A percentile compares a stretch with the other conserved stretches of the same genome.
Conservation (phyloP, 352 stramenopile genomes). For the Elongisporangium senticosum region DNA sequence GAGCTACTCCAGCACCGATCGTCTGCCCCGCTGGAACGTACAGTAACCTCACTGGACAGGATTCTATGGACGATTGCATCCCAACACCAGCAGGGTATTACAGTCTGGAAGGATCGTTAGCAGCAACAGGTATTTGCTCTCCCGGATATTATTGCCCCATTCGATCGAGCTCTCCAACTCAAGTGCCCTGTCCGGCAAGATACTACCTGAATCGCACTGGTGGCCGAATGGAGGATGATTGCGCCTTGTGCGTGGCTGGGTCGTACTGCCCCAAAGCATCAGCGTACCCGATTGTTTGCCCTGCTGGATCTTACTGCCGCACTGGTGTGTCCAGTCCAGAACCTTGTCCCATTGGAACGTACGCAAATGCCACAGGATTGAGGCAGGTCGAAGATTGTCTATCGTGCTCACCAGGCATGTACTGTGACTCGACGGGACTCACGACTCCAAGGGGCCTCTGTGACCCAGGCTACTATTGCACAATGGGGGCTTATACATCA, state of each 20-base stretch:
- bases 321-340: slow-evolving; percentile 69
- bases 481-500: slow-evolving; percentile 82
- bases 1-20: slow-evolving; percentile 49
- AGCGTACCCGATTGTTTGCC: slow-evolving; percentile 60
- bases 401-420: slow-evolving; percentile 85
- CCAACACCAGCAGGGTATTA: slow-evolving; percentile 65
- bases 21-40: slow-evolving; percentile 83
- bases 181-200: slow-evolving; percentile 69
- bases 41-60: slow-evolving; percentile 77
- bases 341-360: slow-evolving; percentile 88
- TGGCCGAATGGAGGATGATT: slow-evolving; percentile 66
- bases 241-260: slow-evolving; percentile 61
- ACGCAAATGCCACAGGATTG: slow-evolving; percentile 73
- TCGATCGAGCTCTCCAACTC: slow-evolving; percentile 54
- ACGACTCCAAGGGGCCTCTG: slow-evolving; percentile 72
- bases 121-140: slow-evolving; percentile 48
- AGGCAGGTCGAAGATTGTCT: slow-evolving; percentile 81
- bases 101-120: slow-evolving; percentile 54
- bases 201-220: slow-evolving; percentile 71
- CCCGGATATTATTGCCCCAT: slow-evolving; percentile 84
- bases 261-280: slow-evolving; percentile 63
- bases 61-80: slow-evolving; percentile 66
- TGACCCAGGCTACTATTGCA: slow-evolving; percentile 90
- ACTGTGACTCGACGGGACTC: slow-evolving; percentile 85
- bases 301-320: slow-evolving; percentile 83